Base-by-base conservation (phyloP, 2,329 filamentous ascomycete species). In the Teratosphaeria destructans region DNA sequence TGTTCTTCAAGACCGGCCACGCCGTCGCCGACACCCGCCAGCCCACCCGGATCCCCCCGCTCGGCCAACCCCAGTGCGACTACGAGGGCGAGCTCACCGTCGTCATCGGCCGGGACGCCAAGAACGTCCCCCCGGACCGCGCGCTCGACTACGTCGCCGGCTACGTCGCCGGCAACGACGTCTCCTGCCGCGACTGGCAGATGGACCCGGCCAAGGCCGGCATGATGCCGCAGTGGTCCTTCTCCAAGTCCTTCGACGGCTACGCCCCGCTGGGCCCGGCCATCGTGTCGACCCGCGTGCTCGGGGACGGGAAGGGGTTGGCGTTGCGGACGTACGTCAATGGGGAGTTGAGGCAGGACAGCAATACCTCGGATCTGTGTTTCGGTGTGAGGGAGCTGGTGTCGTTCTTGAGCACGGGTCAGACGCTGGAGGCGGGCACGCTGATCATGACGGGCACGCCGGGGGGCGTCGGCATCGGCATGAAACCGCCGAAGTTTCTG, bases 71-170 rank as follows among this genome's bases (percentile, higher is more conserved):
- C 62, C 78, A 78, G 55, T 75, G 90, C 19, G 89, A 92, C 74
- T 92, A 92, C 73, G 89, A 93, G 74, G 89, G 87, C 71, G 89
- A 93, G 75, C 79, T 93, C 6, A 86, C 90, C 14, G 79, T 84
- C 43, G 78, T 92, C 8, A 89, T 92, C 63, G 86, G 87, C 27
- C 86, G 85, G 72, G 76, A 81, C 61, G 86, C 84, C 61, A 74
- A 77, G 52, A 80, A 90, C 68, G 84, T 92, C 12, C 72, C 83
- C 1, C 85, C 88, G 73, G 77, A 78, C 1, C 73, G 68, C 26
- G 88, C 88, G 0, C 76, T 91, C n/a, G 76, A 85, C 57, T 85
- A 89, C 67, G 86, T 92, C 2, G 77, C 90, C 1, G 89, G 89
- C 5, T 92, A 91, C 70, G 79, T 85, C 2, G 81, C 89, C 37